Percentiles rank a stretch among this genome's conserved stretches.
Conservation (phyloP, 2,329 filamentous ascomycete species). For the Leptographium lundbergii region DNA sequence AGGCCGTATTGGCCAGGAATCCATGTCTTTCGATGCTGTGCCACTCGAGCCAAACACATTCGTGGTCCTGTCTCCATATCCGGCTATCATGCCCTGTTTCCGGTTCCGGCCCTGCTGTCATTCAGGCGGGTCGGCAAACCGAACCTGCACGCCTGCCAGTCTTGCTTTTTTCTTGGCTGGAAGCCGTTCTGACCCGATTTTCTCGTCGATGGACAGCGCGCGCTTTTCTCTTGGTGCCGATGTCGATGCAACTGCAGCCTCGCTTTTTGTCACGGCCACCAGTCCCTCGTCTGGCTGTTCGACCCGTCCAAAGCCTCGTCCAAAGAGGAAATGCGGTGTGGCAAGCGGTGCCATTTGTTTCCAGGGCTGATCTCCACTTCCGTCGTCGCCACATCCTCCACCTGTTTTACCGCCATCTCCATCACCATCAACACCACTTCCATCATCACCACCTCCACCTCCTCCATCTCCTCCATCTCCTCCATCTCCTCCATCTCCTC, state of each 20-base stretch:
- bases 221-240: not conserved
- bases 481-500: not conserved
- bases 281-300: slow-evolving; percentile 34
- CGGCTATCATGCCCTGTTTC: too few relatives aligned
- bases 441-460: not conserved
- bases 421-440: too few relatives aligned
- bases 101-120: not conserved
- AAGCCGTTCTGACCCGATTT: not conserved
- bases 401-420: not conserved
- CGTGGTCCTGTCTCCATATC: too few relatives aligned
- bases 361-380: slow-evolving; percentile 17
- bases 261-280: not conserved
- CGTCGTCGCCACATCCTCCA: not conserved
- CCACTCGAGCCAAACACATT: too few relatives aligned
- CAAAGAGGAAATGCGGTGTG: slow-evolving; percentile 36
- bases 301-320: slow-evolving; percentile 31
- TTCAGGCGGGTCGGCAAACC: not conserved
- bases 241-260: not conserved
- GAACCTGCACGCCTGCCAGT: not conserved
- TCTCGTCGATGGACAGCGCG: not conserved
- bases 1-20: too few relatives aligned
- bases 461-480: not conserved
- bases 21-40: too few relatives aligned
- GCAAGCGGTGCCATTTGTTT: slow-evolving; percentile 36
- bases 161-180: not conserved